Percentiles rank a stretch among this genome's conserved stretches.
Evolutionary conservation across 2,329 filamentous ascomycete species (phyloP).

Genomic region (Septoria petroselini): DNA sequence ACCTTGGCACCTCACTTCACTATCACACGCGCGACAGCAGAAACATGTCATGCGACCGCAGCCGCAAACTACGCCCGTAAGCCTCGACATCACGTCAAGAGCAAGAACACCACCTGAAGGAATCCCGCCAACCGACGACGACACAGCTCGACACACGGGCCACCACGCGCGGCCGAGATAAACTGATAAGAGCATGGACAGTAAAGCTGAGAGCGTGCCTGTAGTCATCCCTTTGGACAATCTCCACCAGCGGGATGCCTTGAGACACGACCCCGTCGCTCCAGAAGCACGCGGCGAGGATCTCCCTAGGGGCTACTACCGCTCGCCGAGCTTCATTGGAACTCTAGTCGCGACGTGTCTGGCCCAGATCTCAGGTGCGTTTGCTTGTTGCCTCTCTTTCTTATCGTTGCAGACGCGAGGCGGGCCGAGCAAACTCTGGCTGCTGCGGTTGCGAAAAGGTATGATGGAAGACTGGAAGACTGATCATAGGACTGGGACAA

Average conservation of each 20-base stretch:
- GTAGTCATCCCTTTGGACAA: not conserved
- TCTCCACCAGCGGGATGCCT: not conserved
- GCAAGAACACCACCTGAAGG: not conserved
- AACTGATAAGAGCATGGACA: not conserved
- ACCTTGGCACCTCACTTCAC: not conserved
- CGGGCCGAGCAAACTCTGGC: too few species aligned
- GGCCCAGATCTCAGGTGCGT: slow-evolving; percentile 13
- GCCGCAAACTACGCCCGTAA: too few species aligned
- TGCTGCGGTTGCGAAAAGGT: too few species aligned
- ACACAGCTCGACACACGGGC: too few species aligned
- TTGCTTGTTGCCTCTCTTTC: not conserved
- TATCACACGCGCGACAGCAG: not conserved
- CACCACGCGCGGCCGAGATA: too few species aligned
- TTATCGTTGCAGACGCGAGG: too few species aligned
- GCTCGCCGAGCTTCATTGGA: slow-evolving; percentile 12
- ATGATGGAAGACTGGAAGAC: too few species aligned
- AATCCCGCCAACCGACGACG: too few species aligned
- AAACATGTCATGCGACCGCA: not conserved
- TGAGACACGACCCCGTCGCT: slow-evolving; percentile 16
- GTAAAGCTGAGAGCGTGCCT: not conserved
- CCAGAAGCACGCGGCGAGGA: slow-evolving; percentile 17
- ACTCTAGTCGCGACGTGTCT: slow-evolving; percentile 21
- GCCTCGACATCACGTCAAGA: not conserved
- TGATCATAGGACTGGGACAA: too few species aligned
- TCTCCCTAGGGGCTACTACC: slow-evolving; percentile 15